These are phyloP conservation scores for Geotrichum europaeum DNA, from an alignment of 1,139 yeast genomes.

Conservation along the genomic window DNA sequence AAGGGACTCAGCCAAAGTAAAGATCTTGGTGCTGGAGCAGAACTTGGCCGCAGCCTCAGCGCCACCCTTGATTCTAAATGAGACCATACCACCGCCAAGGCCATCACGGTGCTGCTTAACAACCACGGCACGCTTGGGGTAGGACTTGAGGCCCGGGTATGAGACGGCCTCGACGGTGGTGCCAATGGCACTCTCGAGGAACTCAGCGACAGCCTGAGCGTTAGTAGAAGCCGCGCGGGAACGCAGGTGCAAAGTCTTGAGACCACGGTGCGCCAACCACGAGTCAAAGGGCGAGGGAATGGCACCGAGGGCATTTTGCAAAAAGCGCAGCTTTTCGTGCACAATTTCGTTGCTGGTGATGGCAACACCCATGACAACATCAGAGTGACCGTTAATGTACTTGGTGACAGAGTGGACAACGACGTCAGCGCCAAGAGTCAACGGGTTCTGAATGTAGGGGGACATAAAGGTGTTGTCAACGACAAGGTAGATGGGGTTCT, in stretches of 20 bases:
- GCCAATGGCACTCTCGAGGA: conserved; percentile 42
- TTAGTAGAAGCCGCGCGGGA: conserved; percentile 60
- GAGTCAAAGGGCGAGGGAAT: conserved; percentile 87
- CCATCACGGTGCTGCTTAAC: conserved; percentile 74
- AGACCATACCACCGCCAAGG: conserved; percentile 88
- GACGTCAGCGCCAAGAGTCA: conserved; percentile 75
- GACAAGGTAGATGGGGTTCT: conserved; percentile 51
- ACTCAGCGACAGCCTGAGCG: conserved; percentile 70
- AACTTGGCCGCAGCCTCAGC: conserved; percentile 68
- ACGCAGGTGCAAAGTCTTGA: conserved; percentile 80
- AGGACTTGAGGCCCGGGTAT: conserved; percentile 75
- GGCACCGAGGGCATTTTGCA: conserved; percentile 86
- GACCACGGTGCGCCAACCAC: conserved; percentile 91
- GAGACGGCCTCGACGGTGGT: conserved; percentile 57
- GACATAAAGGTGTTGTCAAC: conserved; percentile 94
- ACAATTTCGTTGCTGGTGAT: conserved; percentile 61
- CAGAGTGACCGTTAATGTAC: conserved; percentile 89
- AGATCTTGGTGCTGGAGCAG: conserved; percentile 67
- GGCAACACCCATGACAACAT: conserved; percentile 81
- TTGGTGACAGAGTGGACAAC: conserved; percentile 88
- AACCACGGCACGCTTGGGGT: conserved; percentile 59
- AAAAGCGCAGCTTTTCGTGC: conserved; percentile 61
- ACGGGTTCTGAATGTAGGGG: conserved; percentile 85
- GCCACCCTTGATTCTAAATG: conserved; percentile 81
- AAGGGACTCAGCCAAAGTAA: conserved; percentile 82